Evolutionary conservation across 164 flowering plant genomes (phyloP).

Genomic region (Cinnamomum micranthum): DNA sequence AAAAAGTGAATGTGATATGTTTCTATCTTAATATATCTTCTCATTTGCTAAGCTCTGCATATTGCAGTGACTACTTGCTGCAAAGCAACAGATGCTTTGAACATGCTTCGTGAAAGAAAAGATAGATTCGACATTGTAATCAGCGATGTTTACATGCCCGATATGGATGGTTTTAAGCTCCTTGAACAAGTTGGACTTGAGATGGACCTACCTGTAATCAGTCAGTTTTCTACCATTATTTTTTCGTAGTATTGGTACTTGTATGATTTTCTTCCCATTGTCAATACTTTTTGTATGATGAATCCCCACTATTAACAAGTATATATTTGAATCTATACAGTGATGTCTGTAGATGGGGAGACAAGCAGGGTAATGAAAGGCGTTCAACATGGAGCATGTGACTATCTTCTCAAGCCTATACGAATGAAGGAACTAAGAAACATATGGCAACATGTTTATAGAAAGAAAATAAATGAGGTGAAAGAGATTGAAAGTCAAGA

Average conservation of each 20-base stretch:
- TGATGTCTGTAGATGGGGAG: constrained; percentile 99
- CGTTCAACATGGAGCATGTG: constrained; percentile 97
- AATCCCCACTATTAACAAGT: constrained; percentile 3
- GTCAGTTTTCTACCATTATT: constrained; percentile 39
- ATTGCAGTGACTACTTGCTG: constrained; percentile 85
- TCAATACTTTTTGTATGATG: not conserved
- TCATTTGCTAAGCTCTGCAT: not conserved
- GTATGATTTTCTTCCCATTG: not conserved
- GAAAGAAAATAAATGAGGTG: constrained; percentile 80
- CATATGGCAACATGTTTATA: constrained; percentile 95
- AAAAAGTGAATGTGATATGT: not conserved
- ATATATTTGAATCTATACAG: constrained; percentile 33
- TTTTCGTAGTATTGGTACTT: not conserved
- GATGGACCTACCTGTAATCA: constrained; percentile 97
- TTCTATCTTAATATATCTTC: not conserved
- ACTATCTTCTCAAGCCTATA: constrained; percentile 93
- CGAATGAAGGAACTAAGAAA: constrained; percentile 94
- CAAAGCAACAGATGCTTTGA: constrained; percentile 75
- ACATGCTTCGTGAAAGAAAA: constrained; percentile 78
- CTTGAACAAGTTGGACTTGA: constrained; percentile 96
- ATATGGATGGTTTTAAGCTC: constrained; percentile 98
- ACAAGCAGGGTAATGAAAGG: constrained; percentile 98
- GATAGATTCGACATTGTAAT: constrained; percentile 90
- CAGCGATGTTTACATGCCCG: constrained; percentile 99
- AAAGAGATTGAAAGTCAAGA: constrained; percentile 66